Evolutionary conservation across 1,284 basidiomycete species (phyloP), one percentile per base, ranked within the genome.

Genomic region (Golubevia sp.): DNA sequence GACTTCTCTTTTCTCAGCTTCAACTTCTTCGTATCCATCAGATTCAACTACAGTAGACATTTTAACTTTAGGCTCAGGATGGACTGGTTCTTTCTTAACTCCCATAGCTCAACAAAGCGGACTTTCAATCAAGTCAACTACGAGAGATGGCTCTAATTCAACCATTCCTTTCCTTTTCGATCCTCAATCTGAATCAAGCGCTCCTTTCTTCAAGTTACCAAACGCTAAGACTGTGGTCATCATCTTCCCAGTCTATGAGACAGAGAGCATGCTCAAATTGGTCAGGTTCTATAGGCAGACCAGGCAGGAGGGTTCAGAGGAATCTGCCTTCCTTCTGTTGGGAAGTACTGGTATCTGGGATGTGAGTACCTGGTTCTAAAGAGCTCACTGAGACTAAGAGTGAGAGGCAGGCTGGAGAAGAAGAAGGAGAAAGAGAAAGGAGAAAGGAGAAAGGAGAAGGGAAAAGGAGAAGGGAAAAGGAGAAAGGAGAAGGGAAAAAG

Each of bases 141-240:
- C 5, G 5, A 34, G 30, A 34, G 30, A 34, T 34, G 30, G 30
- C 4, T 25, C 34, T 15, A 61, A 69, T 54, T 70, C 64, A 1
- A 67, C 73, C 18, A 68, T 85, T 54, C 70, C 72, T 48, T 86
- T 84, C 66, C 38, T 27, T 2, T 84, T 73, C 61, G 79, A 85
- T 49, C 73, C 76, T 0, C 68, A 70, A 7, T 63, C 70, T 2
- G 84, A 87, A 64, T 66, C 68, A n/a, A 58, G 44, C 11, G 51
- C 44, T 3, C 84, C 85, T 18, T 90, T 87, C 79, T 69, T 70
- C 18, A 61, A 57, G 18, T 85, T 91, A 0, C 90, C 90, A 0
- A 83, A 86, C 59, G 89, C 90, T 8, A 80, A 78, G 54, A 89
- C 88, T 0, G 86, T 91, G 2, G 79, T 91, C 21, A 87, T 91